A percentile compares a stretch with the other conserved stretches of the same genome.
phyloP scores from a whole-genome alignment of 1,284 basidiomycete species.

The Austroboletus olivaceoglutinosus region DNA sequence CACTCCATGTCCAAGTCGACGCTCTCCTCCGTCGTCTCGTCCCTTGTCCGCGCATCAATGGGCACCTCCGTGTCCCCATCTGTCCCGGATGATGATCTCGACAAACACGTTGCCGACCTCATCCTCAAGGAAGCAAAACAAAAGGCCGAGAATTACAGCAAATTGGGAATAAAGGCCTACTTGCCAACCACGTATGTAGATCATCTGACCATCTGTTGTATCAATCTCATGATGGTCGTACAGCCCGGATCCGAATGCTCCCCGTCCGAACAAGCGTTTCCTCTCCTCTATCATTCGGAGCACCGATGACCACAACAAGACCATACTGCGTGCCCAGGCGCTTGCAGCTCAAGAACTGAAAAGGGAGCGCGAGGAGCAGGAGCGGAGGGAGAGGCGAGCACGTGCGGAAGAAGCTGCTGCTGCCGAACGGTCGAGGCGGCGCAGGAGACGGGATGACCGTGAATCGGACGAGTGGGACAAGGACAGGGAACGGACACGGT shows the following conservation, averaged over 20 bases:
- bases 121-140: constrained; percentile 88
- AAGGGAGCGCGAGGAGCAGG: constrained; percentile 58
- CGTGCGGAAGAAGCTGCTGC: constrained; percentile 69
- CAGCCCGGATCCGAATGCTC: constrained; percentile 57
- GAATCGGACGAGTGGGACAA: constrained; percentile 39
- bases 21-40: constrained; percentile 82
- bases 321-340: constrained; percentile 75
- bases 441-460: constrained; percentile 33
- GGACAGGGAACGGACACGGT: constrained; percentile 38
- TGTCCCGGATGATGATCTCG: constrained; percentile 81
- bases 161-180: constrained; percentile 68
- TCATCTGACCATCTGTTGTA: background rate
- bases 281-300: constrained; percentile 83
- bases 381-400: constrained; percentile 55
- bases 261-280: constrained; percentile 89
- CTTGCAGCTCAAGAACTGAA: constrained; percentile 71
- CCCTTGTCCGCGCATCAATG: constrained; percentile 78
- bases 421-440: constrained; percentile 55
- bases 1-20: constrained; percentile 33
- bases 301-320: constrained; percentile 90
- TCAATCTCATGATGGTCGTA: constrained; percentile 1
- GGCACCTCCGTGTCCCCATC: constrained; percentile 62
- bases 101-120: constrained; percentile 84
- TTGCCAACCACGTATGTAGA: constrained; percentile 45
- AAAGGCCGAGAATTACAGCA: constrained; percentile 72